Base-by-base conservation (phyloP, 1,284 basidiomycete species). In the Malassezia arunalokei region DNA sequence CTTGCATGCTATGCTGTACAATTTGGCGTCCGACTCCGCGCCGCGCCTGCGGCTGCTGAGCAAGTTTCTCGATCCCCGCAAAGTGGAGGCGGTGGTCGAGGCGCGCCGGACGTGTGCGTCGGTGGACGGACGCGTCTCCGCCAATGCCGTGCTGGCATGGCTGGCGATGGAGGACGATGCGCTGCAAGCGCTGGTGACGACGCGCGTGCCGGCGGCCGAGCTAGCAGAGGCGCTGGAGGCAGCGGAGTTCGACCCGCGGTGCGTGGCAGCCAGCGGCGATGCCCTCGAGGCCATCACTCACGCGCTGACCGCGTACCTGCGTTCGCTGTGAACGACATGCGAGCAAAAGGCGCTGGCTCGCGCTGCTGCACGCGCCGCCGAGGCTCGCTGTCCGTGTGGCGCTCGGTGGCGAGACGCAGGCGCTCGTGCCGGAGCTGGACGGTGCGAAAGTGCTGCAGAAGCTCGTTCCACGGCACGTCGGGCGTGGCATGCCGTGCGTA, bases 161-260 rank as follows among this genome's bases (percentile, higher is more conserved):
- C 75, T 96, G 28, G 80, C 82, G 52, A 94, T 96, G 89, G 94
- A 99, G 75, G 94, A 98, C 64, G 94, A 98, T 65, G 94, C 90
- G 3, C 27, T 56, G 1, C 43, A 52, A 7, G 55, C 58, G n/a
- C 66, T 69, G 20, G 20, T 24, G 20, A 24, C 20, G 20, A 24
- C 20, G 20, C 20, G 20, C 20, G 20, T 24, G 12, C 57, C 57
- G 0, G 41, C 54, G 3, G 41, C 41, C 3, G n/a, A 39, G 0
- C 46, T 31, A 2, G 6, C 24, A 8, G 28, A 20, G 7, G 32
- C 33, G 3, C 29, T 17, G 12, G 37, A 38, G 30, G 30, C 32
- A 30, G 20, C 27, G 8, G 29, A 56, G 32, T 17, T n/a, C 28
- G 47, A 17, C 31, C 24, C 20, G 20, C 20, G 20, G 20, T 24